Base-by-base conservation (phyloP, 345 rosid species). In the Heritiera littoralis region DNA sequence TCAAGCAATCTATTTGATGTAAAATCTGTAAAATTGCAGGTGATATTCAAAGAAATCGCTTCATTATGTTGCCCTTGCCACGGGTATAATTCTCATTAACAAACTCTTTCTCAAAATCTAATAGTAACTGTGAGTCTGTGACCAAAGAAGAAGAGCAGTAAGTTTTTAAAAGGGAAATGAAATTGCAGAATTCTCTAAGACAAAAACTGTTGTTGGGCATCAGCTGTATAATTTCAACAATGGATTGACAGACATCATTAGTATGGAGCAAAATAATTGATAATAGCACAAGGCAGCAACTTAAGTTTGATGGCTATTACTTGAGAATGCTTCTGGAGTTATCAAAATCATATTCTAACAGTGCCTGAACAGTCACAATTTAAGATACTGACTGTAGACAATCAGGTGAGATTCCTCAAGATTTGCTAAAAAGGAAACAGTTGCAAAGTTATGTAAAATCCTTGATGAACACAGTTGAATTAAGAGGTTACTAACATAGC, bases 281-380 rank as follows among this genome's bases (percentile, higher is more conserved):
- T 10, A 43, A 67, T n/a, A 10, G 17, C 20, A n/a, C 1, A 67
- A 20, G 7, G 18, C 64, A 43, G 14, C 20, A 15, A 40, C 52
- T 43, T 13, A 32, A 63, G 13, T 32, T 32, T 63, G 43, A 11
- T 30, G 43, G 18, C 35, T 43, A 43, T 45, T 41, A n/a, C 41
- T 48, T 70, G 74, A 70, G 58, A 70, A 48, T 46, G 74, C 41
- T 70, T 70, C 0, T 13, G 41, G 41, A 45, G 73, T 18, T 45
- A 20, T 54, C 35, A 59, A 59, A 2, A 59, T 59, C 64, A 59
- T 58, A 58, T n/a, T 58, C 23, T n/a, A 58, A 2, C 28, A 7
- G 30, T 59, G 64, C 64, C 32, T 2, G 2, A 63, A 63, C 18
- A 32, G 23, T 52, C 18, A 14, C 56, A 11, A 23, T 20, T 46